Percentiles rank a stretch among this genome's conserved stretches.
phyloP scores from a whole-genome alignment of 139 green algal genomes.

The Axilococcus clingmanii region DNA sequence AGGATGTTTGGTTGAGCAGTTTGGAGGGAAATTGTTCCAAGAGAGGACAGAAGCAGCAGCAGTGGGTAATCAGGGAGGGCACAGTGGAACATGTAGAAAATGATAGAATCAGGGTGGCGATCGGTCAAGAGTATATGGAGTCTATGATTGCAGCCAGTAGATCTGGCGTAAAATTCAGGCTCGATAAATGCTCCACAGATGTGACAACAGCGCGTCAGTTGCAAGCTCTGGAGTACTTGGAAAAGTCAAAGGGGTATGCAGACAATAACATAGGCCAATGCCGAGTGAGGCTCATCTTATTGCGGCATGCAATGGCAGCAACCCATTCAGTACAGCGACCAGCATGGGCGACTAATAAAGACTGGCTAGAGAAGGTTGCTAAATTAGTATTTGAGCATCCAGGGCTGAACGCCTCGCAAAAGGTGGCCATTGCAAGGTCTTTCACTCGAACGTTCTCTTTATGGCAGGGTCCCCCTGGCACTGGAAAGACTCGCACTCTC shows the following conservation, averaged over 20 bases:
- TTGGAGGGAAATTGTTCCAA: too few relatives aligned
- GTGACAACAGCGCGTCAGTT: conserved; percentile 24
- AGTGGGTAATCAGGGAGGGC: neutral
- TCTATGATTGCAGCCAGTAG: neutral
- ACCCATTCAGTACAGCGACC: conserved; percentile 24
- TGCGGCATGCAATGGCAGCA: conserved; percentile 10
- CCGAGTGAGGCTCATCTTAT: conserved; percentile 26
- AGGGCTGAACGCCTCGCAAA: conserved; percentile 22
- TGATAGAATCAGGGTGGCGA: neutral
- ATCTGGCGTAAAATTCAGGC: neutral
- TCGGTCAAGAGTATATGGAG: neutral
- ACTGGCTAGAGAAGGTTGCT: neutral
- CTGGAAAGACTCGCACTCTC: conserved; percentile 79
- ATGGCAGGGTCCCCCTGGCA: conserved; percentile 67
- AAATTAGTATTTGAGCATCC: conserved; percentile 6
- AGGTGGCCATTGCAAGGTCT: conserved; percentile 43
- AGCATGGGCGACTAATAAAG: conserved; percentile 27
- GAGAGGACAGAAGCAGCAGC: neutral
- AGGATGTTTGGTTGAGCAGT: neutral
- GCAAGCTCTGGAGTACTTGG: conserved; percentile 4
- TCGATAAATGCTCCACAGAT: conserved; percentile 14
- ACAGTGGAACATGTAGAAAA: neutral
- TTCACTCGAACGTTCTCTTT: conserved; percentile 52
- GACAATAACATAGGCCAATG: conserved; percentile 11
- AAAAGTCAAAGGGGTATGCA: neutral